These are phyloP conservation scores for Aspergillus saccharolyticus DNA, from an alignment of 495 filamentous ascomycete species.

Conservation along the genomic window DNA sequence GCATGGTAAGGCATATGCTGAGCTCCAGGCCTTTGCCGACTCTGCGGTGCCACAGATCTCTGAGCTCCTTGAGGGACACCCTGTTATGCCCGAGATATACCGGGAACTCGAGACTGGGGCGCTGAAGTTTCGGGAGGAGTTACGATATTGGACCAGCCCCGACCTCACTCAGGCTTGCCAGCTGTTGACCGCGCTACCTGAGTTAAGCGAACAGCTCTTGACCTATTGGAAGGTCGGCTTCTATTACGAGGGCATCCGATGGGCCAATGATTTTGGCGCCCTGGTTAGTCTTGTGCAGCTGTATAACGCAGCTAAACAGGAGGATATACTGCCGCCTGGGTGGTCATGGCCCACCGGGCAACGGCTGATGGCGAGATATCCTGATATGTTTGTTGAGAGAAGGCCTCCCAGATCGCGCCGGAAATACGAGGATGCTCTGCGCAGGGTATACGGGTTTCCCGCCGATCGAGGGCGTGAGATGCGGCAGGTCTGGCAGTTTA, in stretches of 20 bases:
- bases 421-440: too few relatives aligned
- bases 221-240: background rate
- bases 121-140: too few relatives aligned
- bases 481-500: too few relatives aligned
- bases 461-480: too few relatives aligned
- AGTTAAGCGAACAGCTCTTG: background rate
- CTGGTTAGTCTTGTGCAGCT: background rate
- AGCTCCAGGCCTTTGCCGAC: background rate
- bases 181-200: too few relatives aligned
- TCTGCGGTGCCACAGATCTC: background rate
- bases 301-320: background rate
- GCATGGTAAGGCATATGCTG: background rate
- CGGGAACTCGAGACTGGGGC: too few relatives aligned
- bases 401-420: too few relatives aligned
- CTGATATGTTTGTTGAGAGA: background rate
- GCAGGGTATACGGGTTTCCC: too few relatives aligned
- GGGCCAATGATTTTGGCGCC: background rate
- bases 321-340: background rate
- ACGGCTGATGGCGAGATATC: background rate
- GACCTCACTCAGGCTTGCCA: too few relatives aligned
- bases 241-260: background rate
- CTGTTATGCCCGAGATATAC: too few relatives aligned
- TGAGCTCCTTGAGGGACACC: background rate
- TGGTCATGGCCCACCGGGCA: background rate
- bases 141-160: too few relatives aligned